Base-by-base conservation (phyloP, 2,329 filamentous ascomycete species). In the Epichloe gansuensis region DNA sequence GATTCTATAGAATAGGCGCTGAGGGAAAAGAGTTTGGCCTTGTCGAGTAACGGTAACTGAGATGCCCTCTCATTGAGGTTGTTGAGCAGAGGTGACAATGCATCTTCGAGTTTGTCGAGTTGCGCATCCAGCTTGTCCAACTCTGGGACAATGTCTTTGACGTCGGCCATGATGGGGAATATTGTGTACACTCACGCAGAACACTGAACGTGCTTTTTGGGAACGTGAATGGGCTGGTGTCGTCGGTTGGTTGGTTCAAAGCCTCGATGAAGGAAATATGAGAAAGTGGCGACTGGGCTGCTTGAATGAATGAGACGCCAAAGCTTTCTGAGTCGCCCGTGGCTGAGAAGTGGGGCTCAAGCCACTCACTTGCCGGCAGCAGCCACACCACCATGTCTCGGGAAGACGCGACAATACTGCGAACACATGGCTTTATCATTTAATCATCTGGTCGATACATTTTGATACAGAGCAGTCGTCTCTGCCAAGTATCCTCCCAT, bases 21-120 rank as follows among this genome's bases (percentile, higher is more conserved):
- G 21, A 95, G 75, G n/a, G 93, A 84, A 65, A 94, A 89, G 55
- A 96, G 82, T 71, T 97, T 96, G 7, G 93, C 90, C 72, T 89
- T 91, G 73, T 97, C 91, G 55, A 98, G 77, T n/a, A 97, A 76
- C 2, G 91, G 91, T 31, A 97, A 76, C 64, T 89, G 89, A 52
- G 82, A 83, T 5, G 88, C 82, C 53, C 81, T 79, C 42, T 84
- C 80, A 49, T 81, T 74, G 44, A 96, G 71, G 48, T 76, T 76
- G 38, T 75, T 73, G 28, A 95, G 71, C 5, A 97, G 72, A n/a
- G 91, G 89, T 57, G 80, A 71, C 31, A 97, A 75, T 4, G 80
- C 75, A 38, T 83, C 79, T 64, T 94, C 82, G 46, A 97, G 77
- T 52, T 84, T 80, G 69, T 94, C 87, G 49, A 97, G 80, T 65